Evolutionary conservation across 2,329 filamentous ascomycete genomes (phyloP), one percentile per base, ranked within the genome.

Genomic region (Orbilia javanica): DNA sequence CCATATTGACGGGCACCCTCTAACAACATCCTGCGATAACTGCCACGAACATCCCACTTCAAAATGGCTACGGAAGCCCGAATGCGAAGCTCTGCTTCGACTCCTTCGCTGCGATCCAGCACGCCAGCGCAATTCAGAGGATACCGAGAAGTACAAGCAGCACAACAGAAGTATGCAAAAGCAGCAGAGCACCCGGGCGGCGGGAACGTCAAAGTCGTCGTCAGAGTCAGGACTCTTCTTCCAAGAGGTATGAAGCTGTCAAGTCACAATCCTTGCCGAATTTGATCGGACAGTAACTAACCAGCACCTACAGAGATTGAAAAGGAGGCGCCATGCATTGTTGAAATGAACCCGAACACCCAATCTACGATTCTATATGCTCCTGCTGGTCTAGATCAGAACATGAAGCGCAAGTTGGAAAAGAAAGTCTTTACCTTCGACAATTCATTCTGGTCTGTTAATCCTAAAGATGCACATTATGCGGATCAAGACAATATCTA

Each of bases 401-500:
- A 89, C 79, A 83, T 86, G 53, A 90, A 93, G 79, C 95, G 92
- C 84, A 86, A 92, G 6, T 86, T 92, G 69, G 94, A 97, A 83
- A 93, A 97, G 83, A 97, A 96, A 85, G 89, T 88, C 0, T 99
- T 99, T 83, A 94, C 93, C 1, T 99, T 99, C 83, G 96, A 99
- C 86, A 97, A 94, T 83, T 98, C 94, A 0, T 99, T 98, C 85
- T 99, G 96, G 94, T 98, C 95, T 76, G 94, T 97, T 85, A 86
- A 95, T 83, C 88, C 88, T 70, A 84, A 87, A 27, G 94, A 97
- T 83, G 86, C 89, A 34, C 93, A 97, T 85, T 99, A 97, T 83
- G 94, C 96, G 2, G 89, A 91, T 79, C 96, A 99, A 84, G 93
- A 94, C 82, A 93, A 97, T 82, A 92, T 99, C 70, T 98, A 99